Percentiles rank a stretch among this genome's conserved stretches.
Conservation (phyloP, 805 yeast genomes). For the Candida loeiensis region DNA sequence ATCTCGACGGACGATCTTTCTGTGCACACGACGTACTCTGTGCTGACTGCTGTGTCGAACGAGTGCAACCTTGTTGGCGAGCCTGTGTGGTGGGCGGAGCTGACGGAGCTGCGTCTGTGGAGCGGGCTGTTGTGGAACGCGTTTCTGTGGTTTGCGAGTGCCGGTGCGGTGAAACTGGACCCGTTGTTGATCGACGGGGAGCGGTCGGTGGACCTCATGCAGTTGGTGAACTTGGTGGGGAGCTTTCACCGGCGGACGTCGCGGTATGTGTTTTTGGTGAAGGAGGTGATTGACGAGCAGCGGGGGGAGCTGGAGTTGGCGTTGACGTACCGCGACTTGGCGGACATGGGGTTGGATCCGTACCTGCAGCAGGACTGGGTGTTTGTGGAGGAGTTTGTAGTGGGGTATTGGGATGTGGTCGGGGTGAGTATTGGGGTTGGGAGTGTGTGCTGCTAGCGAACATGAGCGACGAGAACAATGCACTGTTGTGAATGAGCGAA, state of each 20-base stretch:
- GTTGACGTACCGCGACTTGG: conserved; percentile 39
- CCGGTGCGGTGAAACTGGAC: conserved; percentile 34
- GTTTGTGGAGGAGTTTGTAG: conserved; percentile 34
- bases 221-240: conserved; percentile 30
- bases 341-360: conserved; percentile 43
- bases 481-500: too few species aligned
- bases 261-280: conserved; percentile 22
- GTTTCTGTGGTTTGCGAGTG: conserved; percentile 83
- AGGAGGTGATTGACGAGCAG: conserved; percentile 34
- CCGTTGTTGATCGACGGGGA: neutral
- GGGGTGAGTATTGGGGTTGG: conserved; percentile 35
- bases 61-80: conserved; percentile 13
- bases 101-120: conserved; percentile 52
- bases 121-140: conserved; percentile 63
- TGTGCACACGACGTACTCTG: conserved; percentile 27
- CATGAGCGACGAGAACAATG: too few species aligned
- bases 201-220: conserved; percentile 18
- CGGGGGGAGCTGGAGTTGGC: conserved; percentile 19
- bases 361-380: conserved; percentile 35
- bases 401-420: conserved; percentile 28
- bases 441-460: conserved; percentile 29
- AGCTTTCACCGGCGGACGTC: conserved; percentile 38
- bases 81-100: conserved; percentile 38
- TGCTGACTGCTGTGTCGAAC: conserved; percentile 2
- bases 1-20: conserved; percentile 28